Evolutionary conservation across 768 basidiomycete species (phyloP).

Genomic region (Kwoniella newhampshirensis): DNA sequence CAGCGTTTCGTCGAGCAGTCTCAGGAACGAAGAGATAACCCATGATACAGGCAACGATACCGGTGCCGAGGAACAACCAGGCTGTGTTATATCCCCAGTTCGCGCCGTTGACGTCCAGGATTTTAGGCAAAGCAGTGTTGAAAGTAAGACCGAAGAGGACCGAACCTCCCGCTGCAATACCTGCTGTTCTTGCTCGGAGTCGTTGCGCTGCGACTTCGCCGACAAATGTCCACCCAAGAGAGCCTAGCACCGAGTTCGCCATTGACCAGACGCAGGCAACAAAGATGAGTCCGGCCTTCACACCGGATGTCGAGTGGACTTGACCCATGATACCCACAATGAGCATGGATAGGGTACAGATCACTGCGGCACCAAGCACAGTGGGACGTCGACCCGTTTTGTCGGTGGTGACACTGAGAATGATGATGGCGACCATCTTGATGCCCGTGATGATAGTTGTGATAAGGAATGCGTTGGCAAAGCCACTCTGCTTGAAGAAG

Average conservation of each 20-base stretch:
- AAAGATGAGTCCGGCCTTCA: conserved; percentile 3
- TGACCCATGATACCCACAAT: conserved; percentile 20
- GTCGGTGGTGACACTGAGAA: conserved; percentile 11
- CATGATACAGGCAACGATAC: neutral
- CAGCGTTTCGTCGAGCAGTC: conserved; percentile 4
- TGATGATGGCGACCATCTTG: conserved; percentile 9
- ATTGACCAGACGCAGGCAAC: conserved; percentile 8
- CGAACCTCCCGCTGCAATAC: conserved; percentile 13
- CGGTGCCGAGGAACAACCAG: neutral
- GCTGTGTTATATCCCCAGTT: too few relatives aligned
- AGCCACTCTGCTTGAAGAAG: conserved; percentile 19
- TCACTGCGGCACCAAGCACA: neutral
- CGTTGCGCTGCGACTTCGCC: conserved; percentile 13
- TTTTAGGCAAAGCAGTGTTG: conserved; percentile 14
- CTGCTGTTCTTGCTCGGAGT: conserved; percentile 20
- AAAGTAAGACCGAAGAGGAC: conserved; percentile 18
- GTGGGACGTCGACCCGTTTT: conserved; percentile 12
- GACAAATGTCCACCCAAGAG: neutral
- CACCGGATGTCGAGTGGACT: neutral
- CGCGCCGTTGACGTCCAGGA: conserved; percentile 5
- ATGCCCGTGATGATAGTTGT: conserved; percentile 15
- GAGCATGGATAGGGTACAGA: conserved; percentile 10
- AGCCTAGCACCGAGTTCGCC: neutral
- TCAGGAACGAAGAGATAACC: conserved; percentile 5
- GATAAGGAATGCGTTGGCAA: conserved; percentile 12